Conservation (phyloP, 371 early-diverging fungal genomes). For the Smittium culicis region DNA sequence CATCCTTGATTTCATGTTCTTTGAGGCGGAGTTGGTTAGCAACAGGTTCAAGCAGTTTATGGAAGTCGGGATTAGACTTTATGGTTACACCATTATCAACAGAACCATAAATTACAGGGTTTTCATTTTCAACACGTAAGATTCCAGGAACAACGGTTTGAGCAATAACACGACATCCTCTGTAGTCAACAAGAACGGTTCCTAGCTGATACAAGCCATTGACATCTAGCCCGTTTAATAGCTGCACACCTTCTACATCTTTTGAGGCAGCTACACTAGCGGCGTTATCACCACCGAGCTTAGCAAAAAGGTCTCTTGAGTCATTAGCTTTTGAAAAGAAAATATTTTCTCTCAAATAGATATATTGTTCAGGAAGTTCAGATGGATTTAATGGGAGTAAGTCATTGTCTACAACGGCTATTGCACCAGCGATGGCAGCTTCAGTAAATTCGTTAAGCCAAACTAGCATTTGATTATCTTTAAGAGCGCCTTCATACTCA, state of each 20-base stretch:
- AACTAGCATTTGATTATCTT: constrained; percentile 69
- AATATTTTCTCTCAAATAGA: constrained; percentile 88
- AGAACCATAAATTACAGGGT: constrained; percentile 74
- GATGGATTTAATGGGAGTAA: constrained; percentile 66
- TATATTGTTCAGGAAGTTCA: constrained; percentile 62
- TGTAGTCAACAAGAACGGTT: constrained; percentile 81
- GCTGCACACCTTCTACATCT: constrained; percentile 77
- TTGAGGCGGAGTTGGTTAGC: constrained; percentile 69
- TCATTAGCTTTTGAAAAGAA: constrained; percentile 88
- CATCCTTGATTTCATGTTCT: constrained; percentile 58
- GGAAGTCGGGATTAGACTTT: constrained; percentile 55
- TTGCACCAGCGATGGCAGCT: constrained; percentile 71
- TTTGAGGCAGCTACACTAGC: constrained; percentile 87
- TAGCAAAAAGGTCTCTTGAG: constrained; percentile 65
- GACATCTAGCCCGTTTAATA: constrained; percentile 57
- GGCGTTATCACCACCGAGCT: constrained; percentile 77
- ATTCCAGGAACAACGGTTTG: constrained; percentile 87
- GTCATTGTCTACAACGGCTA: constrained; percentile 66
- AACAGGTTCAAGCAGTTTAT: constrained; percentile 45
- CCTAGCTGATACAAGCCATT: constrained; percentile 70
- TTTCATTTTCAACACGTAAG: constrained; percentile 53
- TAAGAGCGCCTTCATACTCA: constrained; percentile 64
- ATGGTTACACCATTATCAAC: constrained; percentile 67
- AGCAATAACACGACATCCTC: constrained; percentile 75
- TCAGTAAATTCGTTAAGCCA: constrained; percentile 82